Percentiles rank a stretch among this genome's conserved stretches.
Evolutionary conservation across 2,329 filamentous ascomycete species (phyloP).

Genomic region (Pseudogymnoascus sp.): DNA sequence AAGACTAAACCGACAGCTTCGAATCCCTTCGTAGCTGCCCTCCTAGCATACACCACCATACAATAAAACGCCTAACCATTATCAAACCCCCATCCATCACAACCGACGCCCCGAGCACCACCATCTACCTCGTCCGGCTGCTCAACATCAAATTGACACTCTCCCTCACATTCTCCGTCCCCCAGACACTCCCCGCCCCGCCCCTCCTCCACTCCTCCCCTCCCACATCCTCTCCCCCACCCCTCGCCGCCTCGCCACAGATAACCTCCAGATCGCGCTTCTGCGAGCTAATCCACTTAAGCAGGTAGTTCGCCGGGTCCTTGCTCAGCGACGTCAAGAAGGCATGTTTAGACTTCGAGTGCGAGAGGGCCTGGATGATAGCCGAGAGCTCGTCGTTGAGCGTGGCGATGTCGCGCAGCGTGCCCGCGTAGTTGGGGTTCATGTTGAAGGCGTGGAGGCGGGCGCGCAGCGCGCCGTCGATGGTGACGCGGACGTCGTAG

Average conservation of each 20-base stretch:
- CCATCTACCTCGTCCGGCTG: slow-evolving; percentile 16
- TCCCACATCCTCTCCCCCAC: slow-evolving; percentile 47
- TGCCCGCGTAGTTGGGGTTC: slow-evolving; percentile 61
- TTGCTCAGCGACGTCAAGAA: slow-evolving; percentile 74
- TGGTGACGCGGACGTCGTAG: slow-evolving; percentile 78
- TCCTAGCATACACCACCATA: neutral
- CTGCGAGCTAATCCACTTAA: slow-evolving; percentile 84
- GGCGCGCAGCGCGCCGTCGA: slow-evolving; percentile 72
- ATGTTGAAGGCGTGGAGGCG: slow-evolving; percentile 58
- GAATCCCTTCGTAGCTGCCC: neutral
- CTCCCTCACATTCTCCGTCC: slow-evolving; percentile 52
- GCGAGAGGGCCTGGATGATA: slow-evolving; percentile 71
- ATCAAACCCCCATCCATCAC: neutral
- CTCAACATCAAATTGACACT: slow-evolving; percentile 52
- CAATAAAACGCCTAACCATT: neutral
- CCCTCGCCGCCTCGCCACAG: slow-evolving; percentile 65
- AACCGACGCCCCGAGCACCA: neutral
- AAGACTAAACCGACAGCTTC: neutral
- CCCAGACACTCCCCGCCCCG: slow-evolving; percentile 56
- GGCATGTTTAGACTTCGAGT: slow-evolving; percentile 81
- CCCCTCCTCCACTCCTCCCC: slow-evolving; percentile 64
- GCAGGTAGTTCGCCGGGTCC: slow-evolving; percentile 78
- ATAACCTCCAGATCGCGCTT: slow-evolving; percentile 84
- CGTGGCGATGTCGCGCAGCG: slow-evolving; percentile 65
- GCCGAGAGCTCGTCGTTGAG: slow-evolving; percentile 82